phyloP scores from a whole-genome alignment of 2,329 filamentous ascomycete species.

The Stagonosporopsis vannaccii region DNA sequence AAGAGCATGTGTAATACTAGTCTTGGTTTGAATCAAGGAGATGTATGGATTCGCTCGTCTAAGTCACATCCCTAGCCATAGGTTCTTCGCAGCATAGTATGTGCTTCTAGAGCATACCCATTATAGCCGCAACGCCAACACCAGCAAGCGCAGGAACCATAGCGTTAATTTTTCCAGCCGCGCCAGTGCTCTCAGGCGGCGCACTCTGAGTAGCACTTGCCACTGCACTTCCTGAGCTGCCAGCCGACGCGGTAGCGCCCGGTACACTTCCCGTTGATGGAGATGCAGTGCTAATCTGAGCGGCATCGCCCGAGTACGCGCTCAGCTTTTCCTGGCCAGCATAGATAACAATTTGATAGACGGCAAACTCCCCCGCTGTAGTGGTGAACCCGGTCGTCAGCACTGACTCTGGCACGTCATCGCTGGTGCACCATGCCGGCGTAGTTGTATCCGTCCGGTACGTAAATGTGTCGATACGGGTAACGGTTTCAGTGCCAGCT shows the following conservation, averaged over 20 bases:
- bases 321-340: slow-evolving; percentile 17
- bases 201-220: neutral
- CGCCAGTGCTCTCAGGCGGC: slow-evolving; percentile 8
- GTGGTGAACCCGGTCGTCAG: neutral
- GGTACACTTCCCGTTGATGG: neutral
- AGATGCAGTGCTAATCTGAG: neutral
- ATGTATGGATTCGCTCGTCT: no score
- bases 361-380: neutral
- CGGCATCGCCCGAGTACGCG: neutral
- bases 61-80: no score
- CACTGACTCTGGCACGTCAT: slow-evolving; percentile 2
- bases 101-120: slow-evolving; percentile 3
- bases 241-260: neutral
- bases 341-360: slow-evolving; percentile 12
- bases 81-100: neutral
- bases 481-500: slow-evolving; percentile 4
- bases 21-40: no score
- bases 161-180: neutral
- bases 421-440: slow-evolving; percentile 11
- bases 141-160: slow-evolving; percentile 6
- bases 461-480: neutral
- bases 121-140: slow-evolving; percentile 1
- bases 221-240: neutral
- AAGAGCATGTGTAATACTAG: no score
- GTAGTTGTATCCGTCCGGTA: neutral